These are phyloP conservation scores for Fusarium piperis DNA, from an alignment of 2,329 filamentous ascomycete species.

Conservation along the genomic window DNA sequence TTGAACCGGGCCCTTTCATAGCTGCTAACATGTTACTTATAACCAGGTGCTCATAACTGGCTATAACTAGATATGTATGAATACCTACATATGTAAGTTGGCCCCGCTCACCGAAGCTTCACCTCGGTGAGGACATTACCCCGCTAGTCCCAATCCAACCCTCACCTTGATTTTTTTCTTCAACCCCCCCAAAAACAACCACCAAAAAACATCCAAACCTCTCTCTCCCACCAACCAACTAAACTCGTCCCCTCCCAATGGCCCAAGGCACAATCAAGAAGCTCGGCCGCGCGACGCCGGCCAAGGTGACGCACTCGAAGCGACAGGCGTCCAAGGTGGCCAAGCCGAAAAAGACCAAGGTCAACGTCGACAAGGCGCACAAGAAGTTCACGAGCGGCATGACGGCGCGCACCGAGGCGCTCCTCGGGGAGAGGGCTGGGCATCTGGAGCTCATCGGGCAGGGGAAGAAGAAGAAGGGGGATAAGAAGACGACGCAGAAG, in stretches of 20 bases:
- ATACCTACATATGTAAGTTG: not conserved
- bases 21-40: not conserved
- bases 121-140: slow-evolving; percentile 22
- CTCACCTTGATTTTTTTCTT: slow-evolving; percentile 38
- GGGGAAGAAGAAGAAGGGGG: slow-evolving; percentile 64
- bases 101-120: not conserved
- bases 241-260: slow-evolving; percentile 52
- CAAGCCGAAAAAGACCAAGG: slow-evolving; percentile 60
- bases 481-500: slow-evolving; percentile 53
- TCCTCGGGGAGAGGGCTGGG: slow-evolving; percentile 67
- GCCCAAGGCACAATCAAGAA: slow-evolving; percentile 65
- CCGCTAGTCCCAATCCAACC: not conserved
- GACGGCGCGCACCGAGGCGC: slow-evolving; percentile 63
- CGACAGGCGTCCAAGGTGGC: slow-evolving; percentile 56
- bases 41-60: not conserved
- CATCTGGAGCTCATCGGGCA: slow-evolving; percentile 69
- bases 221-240: not conserved
- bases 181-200: slow-evolving; percentile 1
- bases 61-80: too few relatives aligned
- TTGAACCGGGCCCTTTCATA: not conserved
- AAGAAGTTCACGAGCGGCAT: slow-evolving; percentile 66
- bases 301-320: slow-evolving; percentile 55
- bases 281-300: slow-evolving; percentile 51
- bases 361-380: slow-evolving; percentile 62
- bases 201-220: not conserved